These are phyloP conservation scores for Bruguiera sexangula DNA, from an alignment of 345 rosid species.

Conservation along the genomic window DNA sequence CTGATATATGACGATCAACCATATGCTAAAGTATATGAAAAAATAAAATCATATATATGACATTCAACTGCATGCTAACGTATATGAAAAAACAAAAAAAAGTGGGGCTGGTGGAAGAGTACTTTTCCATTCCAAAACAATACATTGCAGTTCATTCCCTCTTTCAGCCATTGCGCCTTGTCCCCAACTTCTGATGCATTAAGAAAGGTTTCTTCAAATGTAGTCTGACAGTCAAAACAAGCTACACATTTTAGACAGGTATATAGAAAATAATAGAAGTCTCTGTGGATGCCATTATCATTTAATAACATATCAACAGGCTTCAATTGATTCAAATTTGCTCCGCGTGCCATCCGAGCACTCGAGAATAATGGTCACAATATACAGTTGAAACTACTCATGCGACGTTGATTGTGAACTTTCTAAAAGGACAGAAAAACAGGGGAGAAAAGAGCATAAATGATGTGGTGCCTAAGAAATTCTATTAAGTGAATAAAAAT, in stretches of 20 bases:
- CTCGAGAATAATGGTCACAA: neutral
- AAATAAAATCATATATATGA: neutral
- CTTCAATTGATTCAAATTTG: neutral
- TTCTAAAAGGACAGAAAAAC: neutral
- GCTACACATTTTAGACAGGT: neutral
- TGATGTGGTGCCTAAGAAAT: neutral
- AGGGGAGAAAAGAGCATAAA: neutral
- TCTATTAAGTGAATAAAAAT: conserved; percentile 3
- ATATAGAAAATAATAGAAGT: neutral
- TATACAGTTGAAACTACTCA: neutral
- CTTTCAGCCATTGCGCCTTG: conserved; percentile 73
- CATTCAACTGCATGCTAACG: neutral
- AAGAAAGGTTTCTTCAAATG: conserved; percentile 78
- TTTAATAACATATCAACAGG: neutral
- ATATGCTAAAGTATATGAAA: neutral
- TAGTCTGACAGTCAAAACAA: conserved; percentile 36
- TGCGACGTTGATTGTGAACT: neutral
- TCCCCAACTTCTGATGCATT: conserved; percentile 63
- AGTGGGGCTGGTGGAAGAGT: neutral
- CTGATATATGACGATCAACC: neutral
- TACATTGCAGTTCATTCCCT: conserved; percentile 87
- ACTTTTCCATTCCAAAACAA: conserved; percentile 88
- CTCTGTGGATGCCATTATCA: neutral
- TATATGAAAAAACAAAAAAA: too few species aligned
- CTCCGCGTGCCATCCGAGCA: neutral